Percentiles rank a stretch among this genome's conserved stretches.
These are phyloP conservation scores for Forsythia suspensa DNA, from an alignment of 257 asterid genomes.

Conservation along the genomic window DNA sequence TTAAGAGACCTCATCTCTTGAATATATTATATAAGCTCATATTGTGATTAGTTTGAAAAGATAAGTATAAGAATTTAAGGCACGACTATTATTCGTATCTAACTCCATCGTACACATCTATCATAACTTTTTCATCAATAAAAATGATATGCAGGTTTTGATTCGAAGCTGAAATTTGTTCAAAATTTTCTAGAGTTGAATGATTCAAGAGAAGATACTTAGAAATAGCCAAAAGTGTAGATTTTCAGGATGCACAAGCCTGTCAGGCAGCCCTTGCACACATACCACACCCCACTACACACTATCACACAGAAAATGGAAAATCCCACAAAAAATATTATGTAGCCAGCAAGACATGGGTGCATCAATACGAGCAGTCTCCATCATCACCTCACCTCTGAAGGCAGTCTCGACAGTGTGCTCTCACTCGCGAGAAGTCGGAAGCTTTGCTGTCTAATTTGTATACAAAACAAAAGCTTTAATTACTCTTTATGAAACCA, in stretches of 20 bases:
- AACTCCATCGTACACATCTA: too few relatives aligned
- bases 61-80: too few relatives aligned
- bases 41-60: too few relatives aligned
- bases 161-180: background rate
- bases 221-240: background rate
- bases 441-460: slow-evolving; percentile 14
- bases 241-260: background rate
- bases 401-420: background rate
- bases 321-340: background rate
- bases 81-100: too few relatives aligned
- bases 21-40: too few relatives aligned
- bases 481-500: slow-evolving; percentile 12
- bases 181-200: background rate
- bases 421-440: slow-evolving; percentile 28
- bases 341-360: background rate
- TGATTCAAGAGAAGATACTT: background rate
- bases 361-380: slow-evolving; percentile 23
- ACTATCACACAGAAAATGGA: background rate
- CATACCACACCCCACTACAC: background rate
- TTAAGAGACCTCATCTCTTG: too few relatives aligned
- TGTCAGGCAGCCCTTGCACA: background rate
- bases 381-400: slow-evolving; percentile 16
- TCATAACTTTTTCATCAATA: too few relatives aligned
- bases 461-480: slow-evolving; percentile 5
- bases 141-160: too few relatives aligned